phyloP scores from a whole-genome alignment of 2,329 filamentous ascomycete genomes.

The Aspergillus hortae region DNA sequence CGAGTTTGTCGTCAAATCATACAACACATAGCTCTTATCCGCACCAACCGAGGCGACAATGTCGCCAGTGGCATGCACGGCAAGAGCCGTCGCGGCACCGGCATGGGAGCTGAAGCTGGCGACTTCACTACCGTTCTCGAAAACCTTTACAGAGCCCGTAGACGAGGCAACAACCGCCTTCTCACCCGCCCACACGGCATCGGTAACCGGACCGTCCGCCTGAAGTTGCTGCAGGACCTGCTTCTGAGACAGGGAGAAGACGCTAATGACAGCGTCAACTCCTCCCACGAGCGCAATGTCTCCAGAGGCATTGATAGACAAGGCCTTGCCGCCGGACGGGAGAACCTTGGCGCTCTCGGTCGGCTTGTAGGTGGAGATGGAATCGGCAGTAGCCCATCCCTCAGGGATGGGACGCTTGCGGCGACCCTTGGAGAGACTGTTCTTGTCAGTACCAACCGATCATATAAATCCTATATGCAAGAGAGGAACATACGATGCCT shows the following conservation, averaged over 20 bases:
- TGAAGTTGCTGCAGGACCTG: constrained; percentile 69
- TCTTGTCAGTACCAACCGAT: constrained; percentile 13
- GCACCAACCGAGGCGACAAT: constrained; percentile 82
- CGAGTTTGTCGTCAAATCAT: constrained; percentile 68
- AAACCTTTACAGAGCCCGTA: constrained; percentile 76
- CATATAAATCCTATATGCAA: neutral
- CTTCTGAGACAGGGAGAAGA: constrained; percentile 75
- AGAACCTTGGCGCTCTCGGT: constrained; percentile 53
- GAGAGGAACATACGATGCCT: constrained; percentile 64
- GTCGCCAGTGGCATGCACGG: constrained; percentile 76
- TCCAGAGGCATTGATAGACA: constrained; percentile 58
- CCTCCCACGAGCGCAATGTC: constrained; percentile 72
- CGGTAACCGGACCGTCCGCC: constrained; percentile 64
- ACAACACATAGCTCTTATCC: constrained; percentile 90
- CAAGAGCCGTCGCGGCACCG: constrained; percentile 71
- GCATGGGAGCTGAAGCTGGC: constrained; percentile 76
- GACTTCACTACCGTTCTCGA: constrained; percentile 66
- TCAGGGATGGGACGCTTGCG: constrained; percentile 84
- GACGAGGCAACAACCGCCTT: constrained; percentile 71
- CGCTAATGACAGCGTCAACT: constrained; percentile 67
- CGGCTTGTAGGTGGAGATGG: constrained; percentile 60
- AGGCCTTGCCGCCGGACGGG: constrained; percentile 55
- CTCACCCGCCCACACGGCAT: constrained; percentile 56
- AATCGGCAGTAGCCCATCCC: constrained; percentile 76
- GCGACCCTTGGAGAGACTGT: constrained; percentile 78